phyloP scores from a whole-genome alignment of 2,329 filamentous ascomycete species.

The Exophiala xenobiotica region DNA sequence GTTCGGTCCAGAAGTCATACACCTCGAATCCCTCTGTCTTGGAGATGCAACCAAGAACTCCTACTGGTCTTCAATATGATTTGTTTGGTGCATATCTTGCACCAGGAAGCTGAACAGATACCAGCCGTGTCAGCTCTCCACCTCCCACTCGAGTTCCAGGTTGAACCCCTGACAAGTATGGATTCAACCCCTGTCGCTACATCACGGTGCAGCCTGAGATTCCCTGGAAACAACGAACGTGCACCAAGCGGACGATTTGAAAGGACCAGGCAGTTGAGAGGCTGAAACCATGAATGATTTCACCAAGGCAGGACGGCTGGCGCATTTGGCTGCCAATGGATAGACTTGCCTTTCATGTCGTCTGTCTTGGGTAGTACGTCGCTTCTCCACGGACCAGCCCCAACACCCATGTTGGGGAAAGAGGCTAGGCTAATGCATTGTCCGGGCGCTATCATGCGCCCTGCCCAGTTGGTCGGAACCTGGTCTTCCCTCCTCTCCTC shows the following conservation, averaged over 20 bases:
- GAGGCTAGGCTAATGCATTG: background rate
- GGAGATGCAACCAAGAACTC: too few species aligned
- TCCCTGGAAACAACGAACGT: background rate
- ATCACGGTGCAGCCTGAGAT: background rate
- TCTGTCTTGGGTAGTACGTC: background rate
- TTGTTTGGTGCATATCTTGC: too few species aligned
- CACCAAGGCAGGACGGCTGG: background rate
- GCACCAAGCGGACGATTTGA: background rate
- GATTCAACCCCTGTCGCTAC: background rate
- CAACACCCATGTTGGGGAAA: background rate
- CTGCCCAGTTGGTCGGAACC: too few species aligned
- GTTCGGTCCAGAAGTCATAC: background rate
- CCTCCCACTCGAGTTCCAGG: too few species aligned
- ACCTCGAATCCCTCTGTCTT: too few species aligned
- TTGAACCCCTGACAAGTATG: too few species aligned
- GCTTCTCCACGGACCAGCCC: background rate
- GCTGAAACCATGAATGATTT: background rate
- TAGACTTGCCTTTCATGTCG: background rate
- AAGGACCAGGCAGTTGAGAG: background rate
- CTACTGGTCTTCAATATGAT: too few species aligned
- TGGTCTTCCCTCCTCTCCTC: too few species aligned
- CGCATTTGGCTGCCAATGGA: too few species aligned
- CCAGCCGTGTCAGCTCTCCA: background rate
- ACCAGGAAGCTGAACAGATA: too few species aligned
- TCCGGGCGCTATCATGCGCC: too few species aligned